Evolutionary conservation across 306 rosid species (phyloP), one percentile per base, ranked within the genome.

Genomic region (Castanopsis chinensis): DNA sequence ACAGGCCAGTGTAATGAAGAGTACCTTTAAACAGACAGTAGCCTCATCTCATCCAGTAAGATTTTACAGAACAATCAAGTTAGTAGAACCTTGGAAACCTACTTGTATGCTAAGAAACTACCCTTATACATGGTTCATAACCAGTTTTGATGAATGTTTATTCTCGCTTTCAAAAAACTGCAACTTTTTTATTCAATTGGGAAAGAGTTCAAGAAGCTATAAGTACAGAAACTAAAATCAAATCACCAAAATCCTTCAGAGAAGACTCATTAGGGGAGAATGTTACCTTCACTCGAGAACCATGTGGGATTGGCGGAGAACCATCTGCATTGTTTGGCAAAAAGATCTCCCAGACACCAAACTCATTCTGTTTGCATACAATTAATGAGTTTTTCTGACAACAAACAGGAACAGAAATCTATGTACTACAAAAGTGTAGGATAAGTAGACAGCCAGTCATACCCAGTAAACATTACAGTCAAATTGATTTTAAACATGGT

Each of bases 311-410:
- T 82, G 98, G 73, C 0, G 87, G 88, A 71, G 98, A 96, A 78
- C 94, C 94, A 69, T 96, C 99, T 13, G 87, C 96, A 80, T 96
- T 96, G 85, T 96, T 90, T 67, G 99, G 98, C 92, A 96, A 84
- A 86, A 91, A 93, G 79, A 93, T 89, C 91, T 96, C 96, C 99
- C 99, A 96, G 80, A 93, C 98, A 76, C 99, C 99, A 88, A 93
- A 96, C 69, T 93, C 96, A 78, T 96, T 90, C 99, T 96, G 97
- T 85, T 79, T 57, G 74, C 27, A 73, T 54, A 55, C 20, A 60
- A 75, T 49, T 61, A 49, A 72, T 65, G 41, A 80, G 53, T 52
- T 71, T 77, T 58, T 69, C 41, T 33, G 49, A 35, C 5, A 19
- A 69, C 13, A 69, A 41, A 72, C 82, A 80, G 63, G 76, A 78